Evolutionary conservation across 352 stramenopile genomes (phyloP), one percentile per base, ranked within the genome.

Genomic region (Phytophthora fragariae): DNA sequence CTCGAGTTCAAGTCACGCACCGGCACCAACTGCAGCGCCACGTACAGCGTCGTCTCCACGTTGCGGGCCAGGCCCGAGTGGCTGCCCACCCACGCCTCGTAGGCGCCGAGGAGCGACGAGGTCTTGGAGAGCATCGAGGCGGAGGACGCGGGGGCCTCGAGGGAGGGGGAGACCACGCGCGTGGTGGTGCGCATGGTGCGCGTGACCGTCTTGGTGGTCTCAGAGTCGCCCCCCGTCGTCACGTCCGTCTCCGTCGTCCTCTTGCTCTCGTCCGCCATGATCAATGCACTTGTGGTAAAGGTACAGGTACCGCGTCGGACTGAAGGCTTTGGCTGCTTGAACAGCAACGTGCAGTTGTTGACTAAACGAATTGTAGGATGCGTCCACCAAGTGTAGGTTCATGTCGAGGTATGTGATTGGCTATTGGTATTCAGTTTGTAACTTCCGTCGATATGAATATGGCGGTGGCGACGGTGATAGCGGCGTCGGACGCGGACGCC

Each of bases 11-110:
- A 62, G 9, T 5, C 4, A 66, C 81, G 70, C 68, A 90, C 85
- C 49, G 89, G 89, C 4, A 95, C 84, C 49, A 96, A 70, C 75
- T 95, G 89, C 27, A 88, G 89, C 21, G 81, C 85, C 54, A 96
- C 79, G 61, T 94, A 95, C 17, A 96, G 59, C 50, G 89, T 83
- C 9, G 84, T 94, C 74, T 96, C 88, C 3, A 95, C 61, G 73
- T 94, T 92, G 59, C 89, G 86, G 14, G 88, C 89, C 47, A 92
- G 58, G 7, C 77, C 78, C 37, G 86, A 70, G 72, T 94, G 77
- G 57, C 60, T 82, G 7, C 77, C 66, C 52, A 95, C 88, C 86
- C 86, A 96, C 37, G 67, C 57, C 46, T 95, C 85, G 75, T 96
- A 96, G 9, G 73, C 60, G 29, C 57, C 66, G 5, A 92, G 49